These are phyloP conservation scores for Fusarium protoensiforme DNA, from an alignment of 2,329 filamentous ascomycete genomes.

Conservation along the genomic window DNA sequence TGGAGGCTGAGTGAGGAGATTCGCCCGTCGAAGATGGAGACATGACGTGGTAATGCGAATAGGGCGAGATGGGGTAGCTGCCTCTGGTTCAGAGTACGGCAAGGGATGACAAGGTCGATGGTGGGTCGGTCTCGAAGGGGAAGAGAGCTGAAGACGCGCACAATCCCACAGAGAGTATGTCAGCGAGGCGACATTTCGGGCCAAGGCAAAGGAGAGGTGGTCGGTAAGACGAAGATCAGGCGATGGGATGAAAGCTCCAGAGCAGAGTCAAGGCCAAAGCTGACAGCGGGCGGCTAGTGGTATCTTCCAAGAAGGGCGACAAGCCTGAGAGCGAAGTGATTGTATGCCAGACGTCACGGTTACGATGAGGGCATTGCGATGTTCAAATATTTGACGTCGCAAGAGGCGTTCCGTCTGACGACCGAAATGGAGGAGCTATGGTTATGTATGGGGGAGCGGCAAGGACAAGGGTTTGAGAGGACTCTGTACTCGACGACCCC, in stretches of 20 bases:
- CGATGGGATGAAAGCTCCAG: conserved; percentile 24
- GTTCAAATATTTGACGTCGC: conserved; percentile 23
- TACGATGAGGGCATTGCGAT: conserved; percentile 13
- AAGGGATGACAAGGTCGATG: neutral
- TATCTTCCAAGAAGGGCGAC: neutral
- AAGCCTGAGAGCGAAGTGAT: neutral
- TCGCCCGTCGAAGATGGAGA: conserved; percentile 65
- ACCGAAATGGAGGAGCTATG: conserved; percentile 39
- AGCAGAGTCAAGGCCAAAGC: conserved; percentile 2
- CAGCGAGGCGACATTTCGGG: conserved; percentile 37
- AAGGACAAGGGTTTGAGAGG: conserved; percentile 33
- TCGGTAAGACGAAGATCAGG: conserved; percentile 26
- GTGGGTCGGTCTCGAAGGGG: neutral
- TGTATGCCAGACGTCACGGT: conserved; percentile 12
- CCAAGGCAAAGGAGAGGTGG: conserved; percentile 10
- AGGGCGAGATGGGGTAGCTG: conserved; percentile 29
- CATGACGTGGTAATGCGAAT: conserved; percentile 52
- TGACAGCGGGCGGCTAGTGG: neutral
- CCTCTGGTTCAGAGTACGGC: conserved; percentile 2
- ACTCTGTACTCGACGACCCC: conserved; percentile 33
- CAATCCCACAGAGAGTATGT: conserved; percentile 20
- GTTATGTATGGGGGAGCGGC: conserved; percentile 42
- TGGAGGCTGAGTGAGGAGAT: conserved; percentile 58
- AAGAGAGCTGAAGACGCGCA: conserved; percentile 7
- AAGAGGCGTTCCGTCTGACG: conserved; percentile 24